phyloP scores from a whole-genome alignment of 768 basidiomycete genomes.

The Suillus weaverae region DNA sequence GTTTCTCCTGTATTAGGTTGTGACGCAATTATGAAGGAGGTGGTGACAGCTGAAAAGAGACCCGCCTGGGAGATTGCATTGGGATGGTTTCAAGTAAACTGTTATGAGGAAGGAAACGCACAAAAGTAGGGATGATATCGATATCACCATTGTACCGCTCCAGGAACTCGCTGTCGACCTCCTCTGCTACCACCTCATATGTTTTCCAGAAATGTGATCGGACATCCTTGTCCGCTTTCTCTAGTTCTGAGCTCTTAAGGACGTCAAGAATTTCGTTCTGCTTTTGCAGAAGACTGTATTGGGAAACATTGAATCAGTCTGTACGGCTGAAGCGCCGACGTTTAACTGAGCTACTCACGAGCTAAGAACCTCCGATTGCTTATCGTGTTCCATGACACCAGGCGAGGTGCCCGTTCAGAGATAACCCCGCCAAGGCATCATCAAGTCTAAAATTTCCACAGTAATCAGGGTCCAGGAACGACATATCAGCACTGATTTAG shows the following conservation, averaged over 20 bases:
- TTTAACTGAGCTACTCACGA: background rate
- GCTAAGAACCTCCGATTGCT: background rate
- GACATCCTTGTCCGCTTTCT: conserved; percentile 5
- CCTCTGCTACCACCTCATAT: conserved; percentile 6
- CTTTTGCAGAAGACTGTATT: background rate
- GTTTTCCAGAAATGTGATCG: conserved; percentile 11
- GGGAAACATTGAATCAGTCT: background rate
- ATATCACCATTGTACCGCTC: conserved; percentile 14
- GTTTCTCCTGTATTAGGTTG: conserved; percentile 12
- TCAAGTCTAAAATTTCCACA: background rate
- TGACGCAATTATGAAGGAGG: conserved; percentile 16
- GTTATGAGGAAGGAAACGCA: background rate
- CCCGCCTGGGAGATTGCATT: conserved; percentile 14
- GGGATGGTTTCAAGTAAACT: background rate
- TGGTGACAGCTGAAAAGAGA: conserved; percentile 19
- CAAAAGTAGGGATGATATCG: conserved; percentile 14
- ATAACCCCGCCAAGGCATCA: background rate
- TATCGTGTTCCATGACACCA: conserved; percentile 2
- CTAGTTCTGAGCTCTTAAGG: conserved; percentile 2
- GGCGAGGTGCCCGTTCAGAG: background rate
- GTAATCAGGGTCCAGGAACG: conserved; percentile 1
- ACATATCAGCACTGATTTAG: background rate
- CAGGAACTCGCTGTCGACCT: conserved; percentile 8
- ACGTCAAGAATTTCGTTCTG: background rate
- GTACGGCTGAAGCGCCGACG: background rate